phyloP scores from a whole-genome alignment of 1,284 basidiomycete genomes.

The Pyrrhoderma noxium region DNA sequence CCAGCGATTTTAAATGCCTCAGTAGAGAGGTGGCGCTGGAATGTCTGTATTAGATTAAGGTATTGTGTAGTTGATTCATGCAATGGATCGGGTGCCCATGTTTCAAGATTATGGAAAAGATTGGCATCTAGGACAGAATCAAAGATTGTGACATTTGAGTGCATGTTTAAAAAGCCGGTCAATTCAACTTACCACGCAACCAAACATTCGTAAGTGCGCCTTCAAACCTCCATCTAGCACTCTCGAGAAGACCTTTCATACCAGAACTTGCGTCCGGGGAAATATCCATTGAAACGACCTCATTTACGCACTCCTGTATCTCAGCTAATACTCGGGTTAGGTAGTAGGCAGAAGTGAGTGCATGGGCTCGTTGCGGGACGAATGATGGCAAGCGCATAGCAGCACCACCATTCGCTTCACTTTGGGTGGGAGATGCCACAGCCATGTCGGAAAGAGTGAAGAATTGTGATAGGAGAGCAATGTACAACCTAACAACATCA shows the following conservation, averaged over 20 bases:
- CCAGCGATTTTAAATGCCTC: slow-evolving; percentile 80
- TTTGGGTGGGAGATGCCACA: slow-evolving; percentile 40
- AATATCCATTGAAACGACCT: slow-evolving; percentile 78
- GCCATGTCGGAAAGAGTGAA: slow-evolving; percentile 81
- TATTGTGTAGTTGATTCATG: slow-evolving; percentile 35
- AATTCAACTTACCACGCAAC: slow-evolving; percentile 69
- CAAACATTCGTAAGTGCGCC: slow-evolving; percentile 78
- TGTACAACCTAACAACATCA: slow-evolving; percentile 86
- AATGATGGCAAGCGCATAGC: slow-evolving; percentile 41
- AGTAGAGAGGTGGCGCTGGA: slow-evolving; percentile 79
- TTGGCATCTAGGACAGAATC: slow-evolving; percentile 61
- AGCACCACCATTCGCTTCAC: slow-evolving; percentile 22
- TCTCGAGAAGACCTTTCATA: slow-evolving; percentile 72
- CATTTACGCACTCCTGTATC: slow-evolving; percentile 79
- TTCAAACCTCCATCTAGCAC: slow-evolving; percentile 81
- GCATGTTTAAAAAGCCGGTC: slow-evolving; percentile 3
- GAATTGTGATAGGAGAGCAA: slow-evolving; percentile 80
- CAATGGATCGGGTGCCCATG: slow-evolving; percentile 59
- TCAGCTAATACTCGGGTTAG: slow-evolving; percentile 76
- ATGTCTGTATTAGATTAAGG: slow-evolving; percentile 71
- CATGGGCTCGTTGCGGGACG: slow-evolving; percentile 73
- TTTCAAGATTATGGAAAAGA: slow-evolving; percentile 80
- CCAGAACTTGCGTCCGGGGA: slow-evolving; percentile 63
- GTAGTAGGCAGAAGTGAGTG: slow-evolving; percentile 79
- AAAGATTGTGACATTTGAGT: slow-evolving; percentile 5